Percentiles rank a stretch among this genome's conserved stretches.
Conservation (phyloP, 1,139 yeast species). For the Yamadazyma kanchanaburiensis region DNA sequence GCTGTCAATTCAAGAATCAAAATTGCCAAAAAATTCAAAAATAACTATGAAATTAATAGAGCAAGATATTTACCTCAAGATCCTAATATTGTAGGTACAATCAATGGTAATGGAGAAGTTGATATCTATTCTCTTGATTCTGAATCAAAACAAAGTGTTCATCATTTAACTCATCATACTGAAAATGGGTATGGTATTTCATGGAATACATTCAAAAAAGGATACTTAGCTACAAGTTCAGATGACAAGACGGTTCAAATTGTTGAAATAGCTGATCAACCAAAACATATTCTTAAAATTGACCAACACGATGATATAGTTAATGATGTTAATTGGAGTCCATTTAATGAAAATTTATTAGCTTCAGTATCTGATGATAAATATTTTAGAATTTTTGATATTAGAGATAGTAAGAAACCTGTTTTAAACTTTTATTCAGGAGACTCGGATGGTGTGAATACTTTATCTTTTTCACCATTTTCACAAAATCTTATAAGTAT, state of each 20-base stretch:
- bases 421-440: conserved; percentile 27
- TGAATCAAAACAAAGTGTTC: conserved; percentile 22
- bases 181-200: conserved; percentile 72
- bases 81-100: conserved; percentile 66
- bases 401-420: conserved; percentile 23
- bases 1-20: conserved; percentile 51
- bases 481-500: conserved; percentile 58
- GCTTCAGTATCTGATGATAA: conserved; percentile 75
- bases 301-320: conserved; percentile 55
- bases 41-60: conserved; percentile 65
- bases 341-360: conserved; percentile 44
- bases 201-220: conserved; percentile 52
- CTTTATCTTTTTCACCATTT: conserved; percentile 63
- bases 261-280: conserved; percentile 43
- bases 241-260: conserved; percentile 63
- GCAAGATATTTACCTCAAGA: conserved; percentile 82
- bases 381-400: conserved; percentile 41
- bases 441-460: conserved; percentile 50
- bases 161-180: conserved; percentile 50
- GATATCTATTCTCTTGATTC: conserved; percentile 53
- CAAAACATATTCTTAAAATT: conserved; percentile 18
- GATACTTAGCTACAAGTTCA: conserved; percentile 55
- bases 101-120: conserved; percentile 73
- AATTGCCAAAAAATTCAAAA: conserved; percentile 54
- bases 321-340: conserved; percentile 74